Evolutionary conservation across 768 basidiomycete species (phyloP).

Genomic region (Leccinum truebloodii): DNA sequence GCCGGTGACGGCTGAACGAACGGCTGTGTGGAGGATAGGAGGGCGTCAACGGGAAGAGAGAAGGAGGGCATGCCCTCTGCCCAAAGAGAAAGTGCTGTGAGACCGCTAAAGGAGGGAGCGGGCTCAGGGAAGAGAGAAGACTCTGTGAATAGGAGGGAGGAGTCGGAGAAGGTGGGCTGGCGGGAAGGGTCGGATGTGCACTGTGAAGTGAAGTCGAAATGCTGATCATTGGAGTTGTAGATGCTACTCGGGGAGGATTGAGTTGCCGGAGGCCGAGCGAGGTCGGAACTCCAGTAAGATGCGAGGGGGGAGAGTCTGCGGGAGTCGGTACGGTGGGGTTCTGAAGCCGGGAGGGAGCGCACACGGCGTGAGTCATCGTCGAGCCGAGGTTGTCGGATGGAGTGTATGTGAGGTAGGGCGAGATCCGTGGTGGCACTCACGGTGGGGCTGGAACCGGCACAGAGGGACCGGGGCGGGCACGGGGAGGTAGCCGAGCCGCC

Average conservation of each 20-base stretch:
- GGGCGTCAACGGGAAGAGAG: slow-evolving; percentile 57
- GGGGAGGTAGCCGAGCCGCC: slow-evolving; percentile 30
- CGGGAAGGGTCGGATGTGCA: slow-evolving; percentile 27
- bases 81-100: slow-evolving; percentile 48
- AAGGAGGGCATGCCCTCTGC: slow-evolving; percentile 72
- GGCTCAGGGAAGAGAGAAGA: slow-evolving; percentile 32
- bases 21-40: slow-evolving; percentile 42
- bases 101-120: slow-evolving; percentile 36
- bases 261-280: slow-evolving; percentile 26
- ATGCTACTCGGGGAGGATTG: slow-evolving; percentile 27
- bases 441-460: slow-evolving; percentile 26
- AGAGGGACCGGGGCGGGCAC: slow-evolving; percentile 28
- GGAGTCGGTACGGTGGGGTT: slow-evolving; percentile 27
- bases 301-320: slow-evolving; percentile 37
- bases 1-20: slow-evolving; percentile 39
- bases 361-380: slow-evolving; percentile 33
- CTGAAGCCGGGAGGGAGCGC: slow-evolving; percentile 34
- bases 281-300: slow-evolving; percentile 31
- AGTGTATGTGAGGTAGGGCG: slow-evolving; percentile 24
- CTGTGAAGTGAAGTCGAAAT: slow-evolving; percentile 20
- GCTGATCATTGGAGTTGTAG: slow-evolving; percentile 27
- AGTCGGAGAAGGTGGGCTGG: slow-evolving; percentile 28
- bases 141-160: slow-evolving; percentile 29
- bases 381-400: slow-evolving; percentile 20
- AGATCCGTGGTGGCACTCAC: slow-evolving; percentile 27